A percentile compares a stretch with the other conserved stretches of the same genome.
Conservation (phyloP, 192 early-diverging fungal species). For the Gaertneriomyces semiglobifer region DNA sequence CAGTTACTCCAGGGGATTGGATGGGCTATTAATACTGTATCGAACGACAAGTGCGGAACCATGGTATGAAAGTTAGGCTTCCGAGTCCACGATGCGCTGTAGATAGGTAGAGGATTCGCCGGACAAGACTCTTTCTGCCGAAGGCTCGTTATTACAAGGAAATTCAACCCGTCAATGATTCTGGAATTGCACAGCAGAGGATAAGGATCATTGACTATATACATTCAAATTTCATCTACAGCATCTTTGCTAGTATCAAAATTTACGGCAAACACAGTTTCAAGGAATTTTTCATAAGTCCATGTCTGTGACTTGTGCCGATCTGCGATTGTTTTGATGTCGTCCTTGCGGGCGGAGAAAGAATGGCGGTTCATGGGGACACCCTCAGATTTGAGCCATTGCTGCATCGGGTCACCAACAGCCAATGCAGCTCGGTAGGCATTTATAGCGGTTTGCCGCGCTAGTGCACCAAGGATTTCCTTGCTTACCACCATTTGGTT, state of each 20-base stretch:
- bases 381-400: not conserved
- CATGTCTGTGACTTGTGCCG: constrained; percentile 56
- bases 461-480: constrained; percentile 68
- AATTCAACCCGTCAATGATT: no score
- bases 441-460: constrained; percentile 77
- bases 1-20: no score
- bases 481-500: constrained; percentile 75
- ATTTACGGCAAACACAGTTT: constrained; percentile 33
- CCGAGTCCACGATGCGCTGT: no score
- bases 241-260: not conserved
- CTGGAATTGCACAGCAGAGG: no score
- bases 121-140: no score
- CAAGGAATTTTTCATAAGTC: constrained; percentile 47
- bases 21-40: no score
- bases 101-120: no score
- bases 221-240: no score
- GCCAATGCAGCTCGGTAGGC: constrained; percentile 49
- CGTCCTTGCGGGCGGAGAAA: constrained; percentile 53
- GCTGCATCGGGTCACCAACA: constrained; percentile 13
- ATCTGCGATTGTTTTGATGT: constrained; percentile 56
- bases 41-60: no score
- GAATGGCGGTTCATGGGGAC: constrained; percentile 42
- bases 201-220: no score
- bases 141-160: no score
- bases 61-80: no score